Conservation (phyloP, 106 monocot species). For the Apostasia shenzhenica region DNA sequence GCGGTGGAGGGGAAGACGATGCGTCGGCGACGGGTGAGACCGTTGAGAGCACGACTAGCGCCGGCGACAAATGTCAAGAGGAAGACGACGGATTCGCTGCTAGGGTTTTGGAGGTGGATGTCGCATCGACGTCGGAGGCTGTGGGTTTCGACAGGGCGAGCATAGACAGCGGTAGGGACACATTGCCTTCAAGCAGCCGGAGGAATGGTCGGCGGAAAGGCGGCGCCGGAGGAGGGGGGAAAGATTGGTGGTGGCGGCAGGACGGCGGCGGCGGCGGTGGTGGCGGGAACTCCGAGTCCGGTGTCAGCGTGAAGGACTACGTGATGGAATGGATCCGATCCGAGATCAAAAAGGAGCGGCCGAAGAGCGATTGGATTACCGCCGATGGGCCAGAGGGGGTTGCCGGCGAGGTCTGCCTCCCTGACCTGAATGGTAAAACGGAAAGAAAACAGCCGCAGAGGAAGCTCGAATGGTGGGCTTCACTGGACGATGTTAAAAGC, state of each 20-base stretch:
- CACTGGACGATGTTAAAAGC: conserved; percentile 43
- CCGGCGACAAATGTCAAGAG: conserved; percentile 26
- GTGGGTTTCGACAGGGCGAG: conserved; percentile 51
- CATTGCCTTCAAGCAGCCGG: neutral
- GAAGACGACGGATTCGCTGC: conserved; percentile 15
- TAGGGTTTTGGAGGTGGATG: conserved; percentile 19
- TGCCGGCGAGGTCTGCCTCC: conserved; percentile 19
- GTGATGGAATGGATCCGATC: conserved; percentile 98
- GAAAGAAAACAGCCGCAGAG: conserved; percentile 34
- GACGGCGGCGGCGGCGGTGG: conserved; percentile 20
- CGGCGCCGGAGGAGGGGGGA: conserved; percentile 3
- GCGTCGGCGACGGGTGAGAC: conserved; percentile 47
- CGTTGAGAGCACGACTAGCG: conserved; percentile 31
- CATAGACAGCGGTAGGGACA: conserved; percentile 20
- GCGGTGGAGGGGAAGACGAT: conserved; percentile 25
- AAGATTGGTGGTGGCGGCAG: conserved; percentile 71
- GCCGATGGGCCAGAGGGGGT: neutral
- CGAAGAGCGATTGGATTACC: conserved; percentile 38
- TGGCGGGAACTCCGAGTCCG: conserved; percentile 18
- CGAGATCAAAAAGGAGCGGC: conserved; percentile 84
- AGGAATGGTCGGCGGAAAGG: conserved; percentile 8
- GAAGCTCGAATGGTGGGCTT: conserved; percentile 58
- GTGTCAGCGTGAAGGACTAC: conserved; percentile 64
- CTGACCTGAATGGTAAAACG: conserved; percentile 5
- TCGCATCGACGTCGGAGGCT: conserved; percentile 50